Evolutionary conservation across 2,329 filamentous ascomycete genomes (phyloP).

Genomic region (Phialophora verrucosa): DNA sequence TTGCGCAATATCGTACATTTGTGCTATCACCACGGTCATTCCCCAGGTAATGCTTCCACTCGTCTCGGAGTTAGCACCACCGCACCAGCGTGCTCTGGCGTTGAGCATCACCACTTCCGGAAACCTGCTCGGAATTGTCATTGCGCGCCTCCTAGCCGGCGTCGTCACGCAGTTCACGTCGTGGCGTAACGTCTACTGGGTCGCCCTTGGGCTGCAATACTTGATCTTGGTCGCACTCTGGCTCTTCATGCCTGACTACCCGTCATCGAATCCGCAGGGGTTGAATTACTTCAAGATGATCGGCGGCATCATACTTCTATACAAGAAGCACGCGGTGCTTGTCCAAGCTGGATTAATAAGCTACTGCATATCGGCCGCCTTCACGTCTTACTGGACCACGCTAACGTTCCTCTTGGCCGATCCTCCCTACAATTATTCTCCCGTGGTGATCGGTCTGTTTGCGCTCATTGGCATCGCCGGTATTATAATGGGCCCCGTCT

Average conservation of each 20-base stretch:
- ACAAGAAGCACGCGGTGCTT: slow-evolving; percentile 69
- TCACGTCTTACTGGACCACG: slow-evolving; percentile 75
- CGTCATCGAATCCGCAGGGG: slow-evolving; percentile 70
- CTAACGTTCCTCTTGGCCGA: slow-evolving; percentile 78
- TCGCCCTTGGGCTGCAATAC: slow-evolving; percentile 73
- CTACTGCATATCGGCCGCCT: slow-evolving; percentile 66
- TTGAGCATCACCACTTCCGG: slow-evolving; percentile 77
- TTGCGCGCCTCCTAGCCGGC: slow-evolving; percentile 76
- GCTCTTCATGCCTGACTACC: slow-evolving; percentile 81
- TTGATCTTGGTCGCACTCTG: slow-evolving; percentile 69
- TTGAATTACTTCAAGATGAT: slow-evolving; percentile 58
- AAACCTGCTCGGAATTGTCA: slow-evolving; percentile 74
- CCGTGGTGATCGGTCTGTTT: slow-evolving; percentile 75
- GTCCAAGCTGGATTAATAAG: slow-evolving; percentile 72
- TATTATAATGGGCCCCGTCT: slow-evolving; percentile 71
- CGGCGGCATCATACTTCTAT: slow-evolving; percentile 67
- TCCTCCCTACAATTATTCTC: slow-evolving; percentile 70
- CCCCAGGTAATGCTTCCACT: slow-evolving; percentile 80
- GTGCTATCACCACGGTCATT: slow-evolving; percentile 78
- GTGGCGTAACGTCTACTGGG: slow-evolving; percentile 82
- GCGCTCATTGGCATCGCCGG: slow-evolving; percentile 75
- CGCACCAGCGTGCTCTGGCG: slow-evolving; percentile 69
- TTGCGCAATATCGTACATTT: slow-evolving; percentile 72
- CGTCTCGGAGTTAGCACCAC: slow-evolving; percentile 77
- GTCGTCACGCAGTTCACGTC: slow-evolving; percentile 73